Conservation (phyloP, 495 filamentous ascomycete genomes). For the Hypoxylon perforatum region DNA sequence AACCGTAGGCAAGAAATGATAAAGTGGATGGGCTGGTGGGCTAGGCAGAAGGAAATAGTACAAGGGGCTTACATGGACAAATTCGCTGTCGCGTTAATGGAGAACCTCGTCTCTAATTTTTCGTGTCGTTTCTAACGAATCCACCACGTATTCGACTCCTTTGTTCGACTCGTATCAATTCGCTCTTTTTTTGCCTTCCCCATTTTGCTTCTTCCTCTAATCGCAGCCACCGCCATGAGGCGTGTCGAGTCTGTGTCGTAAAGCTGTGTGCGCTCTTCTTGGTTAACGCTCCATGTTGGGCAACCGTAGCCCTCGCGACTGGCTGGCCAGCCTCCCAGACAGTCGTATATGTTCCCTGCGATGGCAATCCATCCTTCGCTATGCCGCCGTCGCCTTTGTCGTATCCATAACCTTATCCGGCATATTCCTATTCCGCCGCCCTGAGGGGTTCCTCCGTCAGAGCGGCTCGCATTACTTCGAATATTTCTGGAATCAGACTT, state of each 20-base stretch:
- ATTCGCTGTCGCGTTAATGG: slow-evolving; percentile 24
- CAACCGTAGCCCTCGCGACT: slow-evolving; percentile 24
- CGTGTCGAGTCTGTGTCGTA: neutral
- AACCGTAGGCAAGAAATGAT: slow-evolving; percentile 4
- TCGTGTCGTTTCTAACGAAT: slow-evolving; percentile 1
- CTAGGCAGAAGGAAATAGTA: no score
- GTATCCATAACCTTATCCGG: slow-evolving; percentile 37
- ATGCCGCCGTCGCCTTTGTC: slow-evolving; percentile 31
- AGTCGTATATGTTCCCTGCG: slow-evolving; percentile 27
- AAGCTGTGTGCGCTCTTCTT: slow-evolving; percentile 4
- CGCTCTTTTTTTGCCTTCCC: neutral
- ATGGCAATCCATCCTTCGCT: slow-evolving; percentile 39
- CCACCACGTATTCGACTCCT: slow-evolving; percentile 15
- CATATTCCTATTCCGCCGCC: slow-evolving; percentile 36
- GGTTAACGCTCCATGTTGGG: slow-evolving; percentile 19
- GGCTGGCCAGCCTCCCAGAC: slow-evolving; percentile 40
- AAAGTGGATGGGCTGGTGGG: slow-evolving; percentile 3
- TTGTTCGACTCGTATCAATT: neutral
- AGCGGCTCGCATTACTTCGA: slow-evolving; percentile 41
- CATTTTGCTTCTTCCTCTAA: no score
- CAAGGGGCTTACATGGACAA: slow-evolving; percentile 8
- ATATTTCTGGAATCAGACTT: slow-evolving; percentile 41
- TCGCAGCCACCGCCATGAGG: slow-evolving; percentile 23
- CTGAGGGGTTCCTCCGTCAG: slow-evolving; percentile 39
- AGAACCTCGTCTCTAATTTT: slow-evolving; percentile 17